Evolutionary conservation across 306 rosid genomes (phyloP).

Genomic region (Trifolium repens): DNA sequence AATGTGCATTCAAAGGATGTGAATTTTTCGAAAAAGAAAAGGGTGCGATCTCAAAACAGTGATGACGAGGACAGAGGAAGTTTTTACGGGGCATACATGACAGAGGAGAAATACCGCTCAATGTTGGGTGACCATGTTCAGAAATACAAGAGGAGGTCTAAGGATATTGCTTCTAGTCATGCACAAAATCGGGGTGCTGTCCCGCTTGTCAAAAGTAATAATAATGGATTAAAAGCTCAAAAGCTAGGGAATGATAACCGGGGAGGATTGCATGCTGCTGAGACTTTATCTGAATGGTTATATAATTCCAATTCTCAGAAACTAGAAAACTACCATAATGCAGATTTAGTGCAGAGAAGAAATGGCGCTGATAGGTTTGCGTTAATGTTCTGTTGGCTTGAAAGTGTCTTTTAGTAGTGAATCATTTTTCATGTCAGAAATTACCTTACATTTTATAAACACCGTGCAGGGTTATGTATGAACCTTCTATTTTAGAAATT

Average conservation of each 20-base stretch:
- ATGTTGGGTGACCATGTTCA: constrained; percentile 96
- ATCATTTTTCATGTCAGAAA: constrained; percentile 8
- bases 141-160: constrained; percentile 84
- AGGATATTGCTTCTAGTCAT: constrained; percentile 68
- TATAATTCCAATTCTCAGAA: constrained; percentile 63
- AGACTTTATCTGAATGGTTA: constrained; percentile 68
- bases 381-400: constrained; percentile 44
- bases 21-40: constrained; percentile 63
- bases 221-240: constrained; percentile 57
- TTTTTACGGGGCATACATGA: constrained; percentile 59
- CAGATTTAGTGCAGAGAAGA: constrained; percentile 51
- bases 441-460: constrained; percentile 34
- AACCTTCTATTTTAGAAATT: constrained; percentile 77
- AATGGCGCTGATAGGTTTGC: constrained; percentile 65
- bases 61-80: constrained; percentile 70
- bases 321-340: constrained; percentile 58
- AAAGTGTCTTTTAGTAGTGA: constrained; percentile 38
- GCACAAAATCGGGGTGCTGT: constrained; percentile 54
- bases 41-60: constrained; percentile 61
- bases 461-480: constrained; percentile 70
- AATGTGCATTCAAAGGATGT: constrained; percentile 57
- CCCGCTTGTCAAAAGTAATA: constrained; percentile 53
- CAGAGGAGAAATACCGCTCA: constrained; percentile 82
- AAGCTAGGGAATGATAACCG: constrained; percentile 65
- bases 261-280: constrained; percentile 62